Percentiles rank a stretch among this genome's conserved stretches.
phyloP scores from a whole-genome alignment of 495 filamentous ascomycete species.

The Pyrenula aspistea region DNA sequence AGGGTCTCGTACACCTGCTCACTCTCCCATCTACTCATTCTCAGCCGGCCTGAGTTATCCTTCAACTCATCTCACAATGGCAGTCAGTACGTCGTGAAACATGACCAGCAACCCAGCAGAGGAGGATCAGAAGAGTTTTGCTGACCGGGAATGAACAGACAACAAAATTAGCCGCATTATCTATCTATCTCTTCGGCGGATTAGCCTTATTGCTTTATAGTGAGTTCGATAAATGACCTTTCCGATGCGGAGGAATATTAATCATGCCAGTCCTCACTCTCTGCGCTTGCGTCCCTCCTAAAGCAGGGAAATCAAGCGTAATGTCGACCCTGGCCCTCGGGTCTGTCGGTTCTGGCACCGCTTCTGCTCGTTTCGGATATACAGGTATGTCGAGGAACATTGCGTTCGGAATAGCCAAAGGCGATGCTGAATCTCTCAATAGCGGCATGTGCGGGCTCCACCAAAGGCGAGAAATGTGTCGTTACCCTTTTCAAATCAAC shows the following conservation, averaged over 20 bases:
- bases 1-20: too few species aligned
- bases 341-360: background rate
- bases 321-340: background rate
- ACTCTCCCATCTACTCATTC: too few species aligned
- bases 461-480: background rate
- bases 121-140: too few species aligned
- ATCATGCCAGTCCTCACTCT: background rate
- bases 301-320: background rate
- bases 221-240: background rate
- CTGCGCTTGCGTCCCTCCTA: background rate
- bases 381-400: background rate
- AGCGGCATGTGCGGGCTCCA: background rate
- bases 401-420: too few species aligned
- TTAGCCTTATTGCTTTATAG: background rate
- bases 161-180: background rate
- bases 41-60: too few species aligned
- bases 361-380: background rate
- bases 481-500: background rate
- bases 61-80: too few species aligned
- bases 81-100: too few species aligned
- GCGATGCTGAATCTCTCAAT: background rate
- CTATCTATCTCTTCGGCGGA: background rate
- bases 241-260: background rate
- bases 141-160: background rate
- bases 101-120: too few species aligned